Evolutionary conservation across 352 stramenopile genomes (phyloP).

Genomic region (Lagenidium sp.): DNA sequence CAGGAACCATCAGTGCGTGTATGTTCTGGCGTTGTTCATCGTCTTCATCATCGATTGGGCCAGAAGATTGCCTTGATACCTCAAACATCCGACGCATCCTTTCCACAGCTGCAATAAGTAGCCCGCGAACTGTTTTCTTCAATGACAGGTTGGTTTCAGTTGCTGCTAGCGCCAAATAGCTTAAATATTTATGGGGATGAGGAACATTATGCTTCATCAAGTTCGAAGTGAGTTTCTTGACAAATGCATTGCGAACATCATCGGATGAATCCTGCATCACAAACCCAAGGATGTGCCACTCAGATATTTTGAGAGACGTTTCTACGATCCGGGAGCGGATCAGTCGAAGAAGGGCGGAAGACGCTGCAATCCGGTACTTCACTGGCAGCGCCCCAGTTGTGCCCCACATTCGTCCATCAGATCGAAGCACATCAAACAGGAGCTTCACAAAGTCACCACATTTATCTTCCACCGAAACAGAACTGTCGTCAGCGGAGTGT

Average conservation of each 20-base stretch:
- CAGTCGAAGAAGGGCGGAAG: conserved; percentile 53
- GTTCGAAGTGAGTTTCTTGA: conserved; percentile 67
- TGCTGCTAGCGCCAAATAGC: conserved; percentile 57
- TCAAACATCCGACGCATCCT: conserved; percentile 77
- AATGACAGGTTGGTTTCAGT: conserved; percentile 34
- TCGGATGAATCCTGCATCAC: conserved; percentile 67
- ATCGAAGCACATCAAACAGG: conserved; percentile 54
- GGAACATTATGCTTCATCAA: conserved; percentile 52
- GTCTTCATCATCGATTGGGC: conserved; percentile 6
- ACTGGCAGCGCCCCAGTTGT: conserved; percentile 23
- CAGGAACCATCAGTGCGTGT: conserved; percentile 66
- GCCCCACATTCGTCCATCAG: conserved; percentile 37
- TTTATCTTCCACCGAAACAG: conserved; percentile 27
- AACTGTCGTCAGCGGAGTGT: no score
- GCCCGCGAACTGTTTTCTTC: conserved; percentile 41
- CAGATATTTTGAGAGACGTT: conserved; percentile 26
- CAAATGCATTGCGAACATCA: conserved; percentile 55
- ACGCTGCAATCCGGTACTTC: conserved; percentile 39
- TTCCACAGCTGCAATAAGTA: conserved; percentile 50
- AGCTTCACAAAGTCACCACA: conserved; percentile 31
- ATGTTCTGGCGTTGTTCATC: conserved; percentile 15
- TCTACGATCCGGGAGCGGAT: conserved; percentile 51
- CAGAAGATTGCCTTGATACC: conserved; percentile 15
- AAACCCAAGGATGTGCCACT: conserved; percentile 78
- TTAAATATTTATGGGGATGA: conserved; percentile 76